Percentiles rank a stretch among this genome's conserved stretches.
Conservation (phyloP, 2,329 filamentous ascomycete species). For the Pseudodiploospora longispora region DNA sequence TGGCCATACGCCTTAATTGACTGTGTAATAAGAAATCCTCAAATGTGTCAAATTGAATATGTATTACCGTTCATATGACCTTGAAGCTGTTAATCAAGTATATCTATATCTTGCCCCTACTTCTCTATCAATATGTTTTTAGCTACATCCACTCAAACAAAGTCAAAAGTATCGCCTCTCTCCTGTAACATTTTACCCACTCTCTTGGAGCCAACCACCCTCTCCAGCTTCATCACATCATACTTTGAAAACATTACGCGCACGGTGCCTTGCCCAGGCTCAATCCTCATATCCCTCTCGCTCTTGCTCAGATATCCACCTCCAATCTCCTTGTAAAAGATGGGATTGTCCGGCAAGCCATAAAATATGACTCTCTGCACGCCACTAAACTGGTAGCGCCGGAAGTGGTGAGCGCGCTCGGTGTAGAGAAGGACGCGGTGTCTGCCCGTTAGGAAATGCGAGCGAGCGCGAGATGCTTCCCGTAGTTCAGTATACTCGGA, state of each 20-base stretch:
- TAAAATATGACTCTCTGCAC: constrained; percentile 85
- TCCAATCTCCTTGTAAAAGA: constrained; percentile 71
- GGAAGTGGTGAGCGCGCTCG: constrained; percentile 93
- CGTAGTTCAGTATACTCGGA: constrained; percentile 78
- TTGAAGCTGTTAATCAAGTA: background rate
- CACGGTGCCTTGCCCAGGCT: constrained; percentile 51
- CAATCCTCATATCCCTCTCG: constrained; percentile 46
- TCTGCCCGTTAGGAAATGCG: constrained; percentile 76
- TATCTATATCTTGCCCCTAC: constrained; percentile 10
- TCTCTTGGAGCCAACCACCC: constrained; percentile 74
- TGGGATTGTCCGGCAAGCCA: constrained; percentile 77
- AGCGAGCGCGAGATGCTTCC: constrained; percentile 75
- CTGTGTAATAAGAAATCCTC: too few relatives aligned
- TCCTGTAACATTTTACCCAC: constrained; percentile 79
- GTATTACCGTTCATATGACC: too few relatives aligned
- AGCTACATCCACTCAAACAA: constrained; percentile 52
- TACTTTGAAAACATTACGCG: constrained; percentile 73
- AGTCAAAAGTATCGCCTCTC: constrained; percentile 87
- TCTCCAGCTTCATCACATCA: constrained; percentile 81
- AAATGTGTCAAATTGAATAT: too few relatives aligned
- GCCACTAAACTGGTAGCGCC: constrained; percentile 74
- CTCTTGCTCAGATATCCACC: constrained; percentile 57
- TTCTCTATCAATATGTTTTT: constrained; percentile 7
- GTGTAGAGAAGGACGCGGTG: constrained; percentile 84
- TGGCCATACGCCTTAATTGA: too few relatives aligned